Base-by-base conservation (phyloP, 2,329 filamentous ascomycete genomes). In the Nectriaceae sp. region DNA sequence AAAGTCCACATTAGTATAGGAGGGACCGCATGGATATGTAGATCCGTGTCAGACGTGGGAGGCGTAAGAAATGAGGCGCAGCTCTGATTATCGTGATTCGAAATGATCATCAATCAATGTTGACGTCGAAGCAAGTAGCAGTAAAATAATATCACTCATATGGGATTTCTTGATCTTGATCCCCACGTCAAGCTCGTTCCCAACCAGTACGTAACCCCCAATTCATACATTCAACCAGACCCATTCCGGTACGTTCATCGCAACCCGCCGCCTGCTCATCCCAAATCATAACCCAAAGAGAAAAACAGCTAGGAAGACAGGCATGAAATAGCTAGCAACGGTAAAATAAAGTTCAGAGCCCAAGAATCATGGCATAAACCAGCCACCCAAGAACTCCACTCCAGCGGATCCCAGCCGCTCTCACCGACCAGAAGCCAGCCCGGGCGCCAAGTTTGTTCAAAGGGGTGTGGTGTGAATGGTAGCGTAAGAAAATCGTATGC, bases 351-450 rank as follows among this genome's bases (percentile, higher is more conserved):
- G n/a, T 19, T 5, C 33, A 36, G 15, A 36, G 13, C 33, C 8
- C 8, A 6, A 36, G 16, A 36, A 36, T 36, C 33, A 36, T 31
- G 8, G 26, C 15, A 31, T 31, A 19, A 36, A 19, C 33, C 33
- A 36, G 33, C 33, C 33, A 19, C 8, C 33, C n/a, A 6, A 36
- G 5, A 19, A 36, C 24, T 6, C 24, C n/a, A 31, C 33, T 36
- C 8, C 33, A 36, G 33, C 33, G 33, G 33, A 16, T 16, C 57
- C 65, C 57, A 65, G 65, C 63, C 66, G 66, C 67, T 70, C 67
- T 70, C 69, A 69, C 69, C 64, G 64, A 69, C 65, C 59, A 64
- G 60, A 66, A 63, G 56, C 56, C 57, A 54, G 46, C 52, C 61
- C 57, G 50, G 60, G 59, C 64, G 56, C 61, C 59, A 39, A 56